These are phyloP conservation scores for Plasmopara halstedii DNA, from an alignment of 352 stramenopile genomes.

Conservation along the genomic window DNA sequence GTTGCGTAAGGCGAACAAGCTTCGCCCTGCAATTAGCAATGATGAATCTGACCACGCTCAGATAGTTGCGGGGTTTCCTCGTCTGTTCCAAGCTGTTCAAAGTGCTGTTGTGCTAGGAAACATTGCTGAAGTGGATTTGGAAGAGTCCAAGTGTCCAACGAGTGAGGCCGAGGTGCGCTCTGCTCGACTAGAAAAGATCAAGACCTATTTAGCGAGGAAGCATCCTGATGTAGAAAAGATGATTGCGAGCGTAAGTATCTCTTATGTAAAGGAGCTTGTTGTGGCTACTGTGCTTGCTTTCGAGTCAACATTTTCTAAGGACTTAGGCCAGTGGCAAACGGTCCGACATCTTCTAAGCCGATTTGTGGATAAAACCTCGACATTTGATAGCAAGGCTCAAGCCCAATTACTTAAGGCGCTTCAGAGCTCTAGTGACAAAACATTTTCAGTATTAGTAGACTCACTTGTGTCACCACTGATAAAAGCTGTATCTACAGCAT, in stretches of 20 bases:
- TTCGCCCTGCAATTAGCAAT: slow-evolving; percentile 3
- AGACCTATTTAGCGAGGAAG: slow-evolving; percentile 30
- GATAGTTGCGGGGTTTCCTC: slow-evolving; percentile 36
- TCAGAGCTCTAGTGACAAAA: slow-evolving; percentile 26
- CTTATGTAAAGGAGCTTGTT: slow-evolving; percentile 39
- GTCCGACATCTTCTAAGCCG: slow-evolving; percentile 19
- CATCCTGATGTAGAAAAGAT: slow-evolving; percentile 11
- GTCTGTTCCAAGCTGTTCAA: slow-evolving; percentile 51
- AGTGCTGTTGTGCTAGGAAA: slow-evolving; percentile 48
- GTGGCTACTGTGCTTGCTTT: slow-evolving; percentile 52
- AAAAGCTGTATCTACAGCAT: slow-evolving; percentile 13
- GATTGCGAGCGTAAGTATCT: slow-evolving; percentile 13
- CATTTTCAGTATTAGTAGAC: slow-evolving; percentile 26
- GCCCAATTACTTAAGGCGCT: slow-evolving; percentile 25
- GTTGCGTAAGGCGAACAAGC: slow-evolving; percentile 31
- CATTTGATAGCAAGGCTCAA: slow-evolving; percentile 14
- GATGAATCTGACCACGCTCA: slow-evolving; percentile 43
- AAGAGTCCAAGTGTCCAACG: slow-evolving; percentile 46
- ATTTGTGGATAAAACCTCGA: slow-evolving; percentile 6
- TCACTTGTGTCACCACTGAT: slow-evolving; percentile 35
- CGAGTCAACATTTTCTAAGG: slow-evolving; percentile 26
- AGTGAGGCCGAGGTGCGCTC: slow-evolving; percentile 46
- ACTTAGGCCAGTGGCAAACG: slow-evolving; percentile 20
- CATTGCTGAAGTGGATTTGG: slow-evolving; percentile 49
- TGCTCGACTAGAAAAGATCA: slow-evolving; percentile 40